Evolutionary conservation across 805 yeast genomes (phyloP), one percentile per base, ranked within the genome.

Genomic region (Pichia ethanolica): DNA sequence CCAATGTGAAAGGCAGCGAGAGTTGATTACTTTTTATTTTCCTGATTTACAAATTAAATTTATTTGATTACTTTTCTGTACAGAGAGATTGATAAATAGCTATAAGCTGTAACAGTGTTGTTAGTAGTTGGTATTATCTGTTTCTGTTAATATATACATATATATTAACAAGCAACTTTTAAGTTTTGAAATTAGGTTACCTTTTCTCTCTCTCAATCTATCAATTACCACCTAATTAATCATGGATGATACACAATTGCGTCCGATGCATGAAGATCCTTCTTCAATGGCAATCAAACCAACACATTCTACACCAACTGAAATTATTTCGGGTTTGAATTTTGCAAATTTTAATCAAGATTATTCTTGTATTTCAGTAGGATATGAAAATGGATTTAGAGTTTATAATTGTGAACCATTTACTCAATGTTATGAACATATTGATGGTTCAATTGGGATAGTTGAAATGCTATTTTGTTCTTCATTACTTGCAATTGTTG

Each of bases 391-490:
- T 43, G 82, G 86, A 10, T 83, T 87, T 64, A 79, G 79, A 59
- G 86, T 91, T 44, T 93, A 77, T 73, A 88, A 87, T 61, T 89
- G 97, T 66, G 89, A 86, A 54, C 96, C 96, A 14, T 86, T 89
- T 65, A 89, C 90, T 7, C 78, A 79, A 56, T 85, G 88, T 60
- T 83, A 81, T 60, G 73, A 70, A 35, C 71, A 61, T 38, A 35
- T 51, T 2, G 74, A 72, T 46, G 86, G 83, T 35, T 75, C 54
- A 2, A 75, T 83, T 33, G 89, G 89, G 0, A 78, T 89, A 3
- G 85, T 89, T 9, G 97, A 90, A 62, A 91, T 91, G 98, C 77
- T 91, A 25, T 91, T 88, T 60, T 77, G 86, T 43, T 87, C 98
- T 0, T 86, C 95, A 7, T 71, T 91, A 37, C 74, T 93, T 12